Base-by-base conservation (phyloP, 352 stramenopile genomes). In the Globisporangium lucens region DNA sequence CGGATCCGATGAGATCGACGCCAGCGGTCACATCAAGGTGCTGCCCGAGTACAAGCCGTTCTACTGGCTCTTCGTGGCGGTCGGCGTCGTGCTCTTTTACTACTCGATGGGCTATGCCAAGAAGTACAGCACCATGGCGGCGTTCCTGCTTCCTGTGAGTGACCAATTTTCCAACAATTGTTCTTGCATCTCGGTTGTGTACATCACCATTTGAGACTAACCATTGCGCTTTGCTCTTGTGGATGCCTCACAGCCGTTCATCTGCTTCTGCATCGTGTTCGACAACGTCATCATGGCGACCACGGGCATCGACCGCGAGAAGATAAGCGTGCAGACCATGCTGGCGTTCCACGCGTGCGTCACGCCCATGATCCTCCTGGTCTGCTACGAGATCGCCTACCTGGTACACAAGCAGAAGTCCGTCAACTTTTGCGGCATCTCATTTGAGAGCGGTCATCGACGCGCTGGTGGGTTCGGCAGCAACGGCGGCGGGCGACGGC, bases 371-470 rank as follows among this genome's bases (percentile, higher is more conserved):
- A 76, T 96, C 55, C 71, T 97, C 53, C 74, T 97, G 22, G 83
- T 94, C 3, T 94, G 88, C 75, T 97, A 96, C 67, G 90, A 97
- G 72, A 74, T 97, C 68, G 88, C 88, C 13, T 97, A 97, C 75
- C 63, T 91, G 46, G 90, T 97, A 52, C 90, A 97, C 75, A 97
- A 96, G 75, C 85, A 94, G 60, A 94, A 94, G 61, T 90, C 80
- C 24, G 88, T 97, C 63, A 94, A 95, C 69, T 97, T 97, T 66
- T 97, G 89, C 61, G 90, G 90, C 43, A 96, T 97, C 68, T 84
- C 82, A 17, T 97, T 97, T 63, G 89, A 96, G 58, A 87, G 77
- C 46, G 83, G 80, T 17, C 82, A 90, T 30, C 77, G 83, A 2
- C 77, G 79, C 36, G 59, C 61, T 0, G 69, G 65, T 33, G 47